Percentiles rank a stretch among this genome's conserved stretches.
phyloP scores from a whole-genome alignment of 2,329 filamentous ascomycete genomes.

The Botrytis fragariae region DNA sequence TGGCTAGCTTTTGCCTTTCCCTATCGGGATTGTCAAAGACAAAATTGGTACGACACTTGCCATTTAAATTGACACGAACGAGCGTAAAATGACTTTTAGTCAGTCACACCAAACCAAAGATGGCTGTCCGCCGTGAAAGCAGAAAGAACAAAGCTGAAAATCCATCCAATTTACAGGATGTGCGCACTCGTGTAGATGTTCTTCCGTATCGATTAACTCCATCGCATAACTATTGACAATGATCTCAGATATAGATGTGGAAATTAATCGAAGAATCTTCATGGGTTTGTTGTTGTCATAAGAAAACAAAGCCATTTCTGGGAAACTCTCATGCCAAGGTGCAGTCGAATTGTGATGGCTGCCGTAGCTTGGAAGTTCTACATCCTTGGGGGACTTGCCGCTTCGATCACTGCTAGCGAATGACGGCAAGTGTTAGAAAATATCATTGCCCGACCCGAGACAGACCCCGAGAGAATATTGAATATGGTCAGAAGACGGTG shows the following conservation, averaged over 20 bases:
- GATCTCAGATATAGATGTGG: not conserved
- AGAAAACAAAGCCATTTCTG: not conserved
- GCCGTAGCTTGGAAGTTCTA: not conserved
- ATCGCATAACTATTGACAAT: not conserved
- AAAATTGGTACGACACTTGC: not conserved
- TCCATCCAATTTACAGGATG: not conserved
- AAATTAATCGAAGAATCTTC: not conserved
- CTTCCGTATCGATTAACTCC: not conserved
- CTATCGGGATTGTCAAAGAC: not conserved
- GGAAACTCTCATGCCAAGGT: not conserved
- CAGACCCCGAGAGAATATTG: not conserved
- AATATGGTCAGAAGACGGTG: not conserved
- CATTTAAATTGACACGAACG: not conserved
- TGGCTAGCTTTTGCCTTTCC: not conserved
- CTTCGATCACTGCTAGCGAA: not conserved
- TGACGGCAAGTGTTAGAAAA: not conserved
- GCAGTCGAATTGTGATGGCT: not conserved
- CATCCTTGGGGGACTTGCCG: not conserved
- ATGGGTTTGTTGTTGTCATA: not conserved
- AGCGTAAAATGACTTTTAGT: not conserved
- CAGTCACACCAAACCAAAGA: not conserved
- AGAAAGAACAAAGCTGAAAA: not conserved
- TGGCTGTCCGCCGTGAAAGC: not conserved
- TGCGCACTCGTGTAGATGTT: not conserved
- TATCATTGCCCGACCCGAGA: not conserved